Base-by-base conservation (phyloP, 164 flowering plant genomes). In the Vitis cinerea region DNA sequence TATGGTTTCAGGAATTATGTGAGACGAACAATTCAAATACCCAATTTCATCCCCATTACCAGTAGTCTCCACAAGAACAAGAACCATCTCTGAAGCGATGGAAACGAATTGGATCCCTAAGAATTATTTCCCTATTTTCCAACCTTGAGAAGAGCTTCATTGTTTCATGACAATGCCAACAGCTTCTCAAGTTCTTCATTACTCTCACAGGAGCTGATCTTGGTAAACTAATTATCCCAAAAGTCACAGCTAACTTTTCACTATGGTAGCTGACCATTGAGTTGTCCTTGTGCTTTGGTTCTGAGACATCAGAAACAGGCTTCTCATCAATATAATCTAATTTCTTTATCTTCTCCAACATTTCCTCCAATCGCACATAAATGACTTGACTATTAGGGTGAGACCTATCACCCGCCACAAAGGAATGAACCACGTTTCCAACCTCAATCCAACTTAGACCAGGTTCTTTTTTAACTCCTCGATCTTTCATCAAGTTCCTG, bases 391-490 rank as follows among this genome's bases (percentile, higher is more conserved):
- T 77, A 49, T 65, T 61, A 6, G 81, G 77, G 63, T 81, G 86
- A 47, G 82, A 78, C 16, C 48, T 65, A 74, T 88, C 86, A 56
- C 84, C 85, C 16, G 61, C 81, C 31, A 83, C 80, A 79, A 87
- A 87, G 62, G 79, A 80, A 78, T 84, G 82, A 50, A 84, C 81
- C 48, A n/a, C 54, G 50, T 67, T 61, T 47, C 85, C 77, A 9
- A 83, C 70, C 72, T 86, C 81, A 55, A 88, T 83, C 93, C 89
- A 86, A 71, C 90, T 85, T 29, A 82, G 51, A 56, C 90, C 90
- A 8, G 90, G 87, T 72, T 86, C 90, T 72, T 88, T 88, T 80
- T 81, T 88, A 51, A 86, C 61, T 31, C 87, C 79, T 47, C 82
- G 67, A 9, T 73, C 71, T 50, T 64, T 77, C 87, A 88, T 86